phyloP scores from a whole-genome alignment of 2,329 filamentous ascomycete genomes.

The Lithohypha guttulata region DNA sequence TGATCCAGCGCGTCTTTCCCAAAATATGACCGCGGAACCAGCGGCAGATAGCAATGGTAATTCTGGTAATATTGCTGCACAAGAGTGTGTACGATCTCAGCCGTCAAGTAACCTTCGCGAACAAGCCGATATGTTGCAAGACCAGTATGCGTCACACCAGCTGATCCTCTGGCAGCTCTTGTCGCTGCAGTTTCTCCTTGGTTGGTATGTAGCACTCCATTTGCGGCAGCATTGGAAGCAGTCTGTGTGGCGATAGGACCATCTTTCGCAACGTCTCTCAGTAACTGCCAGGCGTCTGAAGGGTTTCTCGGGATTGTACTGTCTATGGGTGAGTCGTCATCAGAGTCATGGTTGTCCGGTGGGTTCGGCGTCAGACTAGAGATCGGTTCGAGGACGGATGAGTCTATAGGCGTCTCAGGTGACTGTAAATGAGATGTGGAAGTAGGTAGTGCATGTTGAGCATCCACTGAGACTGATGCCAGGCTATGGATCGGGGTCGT shows the following conservation, averaged over 20 bases:
- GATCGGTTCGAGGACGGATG: neutral
- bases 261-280: constrained; percentile 36
- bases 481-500: constrained; percentile 1
- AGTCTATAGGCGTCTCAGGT: constrained; percentile 6
- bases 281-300: constrained; percentile 39
- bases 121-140: constrained; percentile 35
- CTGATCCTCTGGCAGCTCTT: constrained; percentile 14
- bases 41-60: constrained; percentile 60
- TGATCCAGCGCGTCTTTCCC: constrained; percentile 42
- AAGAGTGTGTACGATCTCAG: constrained; percentile 41
- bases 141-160: constrained; percentile 26
- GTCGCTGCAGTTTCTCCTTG: neutral
- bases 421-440: constrained; percentile 12
- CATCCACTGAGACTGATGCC: neutral
- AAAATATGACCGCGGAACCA: constrained; percentile 53
- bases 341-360: constrained; percentile 32
- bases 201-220: constrained; percentile 14
- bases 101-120: constrained; percentile 36
- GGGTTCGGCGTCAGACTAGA: neutral
- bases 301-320: constrained; percentile 35
- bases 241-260: constrained; percentile 23
- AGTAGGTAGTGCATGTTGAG: constrained; percentile 5
- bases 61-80: constrained; percentile 51
- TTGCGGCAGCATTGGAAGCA: constrained; percentile 20
- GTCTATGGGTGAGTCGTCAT: constrained; percentile 28